Evolutionary conservation across 345 rosid species (phyloP).

Genomic region (Carallia pectinifolia): DNA sequence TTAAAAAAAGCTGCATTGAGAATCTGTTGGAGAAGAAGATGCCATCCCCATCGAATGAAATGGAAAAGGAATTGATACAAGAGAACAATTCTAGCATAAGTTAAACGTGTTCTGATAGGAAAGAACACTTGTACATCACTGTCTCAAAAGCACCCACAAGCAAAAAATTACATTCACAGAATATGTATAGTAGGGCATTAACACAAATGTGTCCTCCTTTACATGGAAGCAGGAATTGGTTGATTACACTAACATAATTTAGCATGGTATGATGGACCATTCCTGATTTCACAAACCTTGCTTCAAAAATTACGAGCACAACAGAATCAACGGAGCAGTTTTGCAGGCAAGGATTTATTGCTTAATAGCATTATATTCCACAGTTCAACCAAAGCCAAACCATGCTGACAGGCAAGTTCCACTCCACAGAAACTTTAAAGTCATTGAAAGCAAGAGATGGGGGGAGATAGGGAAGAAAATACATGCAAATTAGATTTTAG

Average conservation of each 20-base stretch:
- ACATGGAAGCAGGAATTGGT: too few relatives aligned
- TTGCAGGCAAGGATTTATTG: not conserved
- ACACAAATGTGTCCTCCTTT: too few relatives aligned
- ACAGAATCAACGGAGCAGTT: not conserved
- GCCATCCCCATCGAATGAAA: not conserved
- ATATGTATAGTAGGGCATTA: too few relatives aligned
- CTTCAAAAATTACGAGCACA: too few relatives aligned
- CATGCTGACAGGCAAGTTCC: not conserved
- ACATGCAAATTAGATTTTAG: not conserved
- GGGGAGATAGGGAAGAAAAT: not conserved
- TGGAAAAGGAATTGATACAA: not conserved
- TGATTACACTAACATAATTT: not conserved
- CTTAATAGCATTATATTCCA: not conserved
- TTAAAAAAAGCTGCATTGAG: not conserved
- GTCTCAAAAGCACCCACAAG: too few relatives aligned
- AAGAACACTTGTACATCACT: too few relatives aligned
- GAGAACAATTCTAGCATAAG: too few relatives aligned
- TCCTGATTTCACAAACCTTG: not conserved
- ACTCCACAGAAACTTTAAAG: not conserved
- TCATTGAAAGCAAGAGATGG: not conserved
- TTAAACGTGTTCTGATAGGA: too few relatives aligned
- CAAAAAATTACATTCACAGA: too few relatives aligned
- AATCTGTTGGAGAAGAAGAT: not conserved
- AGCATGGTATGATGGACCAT: not conserved
- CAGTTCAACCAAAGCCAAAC: not conserved